Evolutionary conservation across 176 grass and related monocot genomes (phyloP).

Genomic region (Oryza rufipogon): DNA sequence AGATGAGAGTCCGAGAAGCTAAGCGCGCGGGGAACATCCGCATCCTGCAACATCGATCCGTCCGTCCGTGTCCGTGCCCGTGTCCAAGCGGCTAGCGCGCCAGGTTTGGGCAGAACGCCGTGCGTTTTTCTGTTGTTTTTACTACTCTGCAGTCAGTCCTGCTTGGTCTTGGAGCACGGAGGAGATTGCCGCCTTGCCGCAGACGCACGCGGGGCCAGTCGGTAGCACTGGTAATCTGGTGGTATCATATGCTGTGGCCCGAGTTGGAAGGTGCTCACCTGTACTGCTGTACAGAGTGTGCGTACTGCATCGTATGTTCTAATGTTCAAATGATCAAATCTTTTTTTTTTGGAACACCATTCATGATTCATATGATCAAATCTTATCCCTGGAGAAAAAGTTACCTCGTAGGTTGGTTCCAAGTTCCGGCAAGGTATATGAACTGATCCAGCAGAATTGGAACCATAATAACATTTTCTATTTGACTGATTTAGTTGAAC

Average conservation of each 20-base stretch:
- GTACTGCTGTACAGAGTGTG: too few species aligned
- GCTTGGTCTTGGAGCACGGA: too few species aligned
- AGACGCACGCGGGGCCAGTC: neutral
- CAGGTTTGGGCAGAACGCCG: neutral
- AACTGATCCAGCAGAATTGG: neutral
- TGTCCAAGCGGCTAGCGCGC: neutral
- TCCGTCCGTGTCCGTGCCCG: conserved; percentile 14
- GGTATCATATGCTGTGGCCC: too few species aligned
- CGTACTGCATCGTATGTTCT: neutral
- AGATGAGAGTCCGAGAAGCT: too few species aligned
- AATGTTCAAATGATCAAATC: too few species aligned
- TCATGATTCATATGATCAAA: too few species aligned
- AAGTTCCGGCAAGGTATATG: neutral
- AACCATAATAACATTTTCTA: neutral
- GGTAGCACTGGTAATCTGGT: neutral
- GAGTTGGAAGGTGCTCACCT: neutral
- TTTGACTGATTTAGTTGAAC: too few species aligned
- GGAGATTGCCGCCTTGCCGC: too few species aligned
- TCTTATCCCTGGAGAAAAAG: neutral
- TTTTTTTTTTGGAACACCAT: too few species aligned
- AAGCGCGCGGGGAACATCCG: neutral
- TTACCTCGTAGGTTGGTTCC: neutral
- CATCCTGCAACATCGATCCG: conserved; percentile 2
- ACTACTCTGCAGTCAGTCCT: neutral
- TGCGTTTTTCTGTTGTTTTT: neutral